These are phyloP conservation scores for Aciculosporium take DNA, from an alignment of 2,329 filamentous ascomycete genomes.

Conservation along the genomic window DNA sequence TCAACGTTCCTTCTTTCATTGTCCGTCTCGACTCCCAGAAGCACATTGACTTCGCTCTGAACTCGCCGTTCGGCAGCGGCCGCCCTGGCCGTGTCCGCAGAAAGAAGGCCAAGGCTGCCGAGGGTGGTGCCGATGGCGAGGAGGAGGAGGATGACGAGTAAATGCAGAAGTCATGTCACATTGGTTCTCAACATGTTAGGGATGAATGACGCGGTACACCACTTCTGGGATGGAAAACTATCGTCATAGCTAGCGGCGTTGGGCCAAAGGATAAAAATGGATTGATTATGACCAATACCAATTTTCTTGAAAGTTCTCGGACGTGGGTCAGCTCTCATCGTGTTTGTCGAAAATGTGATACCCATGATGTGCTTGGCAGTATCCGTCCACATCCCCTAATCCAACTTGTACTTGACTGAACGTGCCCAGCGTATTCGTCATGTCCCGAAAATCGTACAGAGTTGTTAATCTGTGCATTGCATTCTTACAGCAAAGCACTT, in stretches of 20 bases:
- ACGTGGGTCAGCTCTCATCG: background rate
- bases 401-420: too few species aligned
- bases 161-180: slow-evolving; percentile 23
- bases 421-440: too few species aligned
- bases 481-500: too few species aligned
- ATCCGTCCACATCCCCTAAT: background rate
- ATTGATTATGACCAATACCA: slow-evolving; percentile 23
- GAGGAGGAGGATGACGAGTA: slow-evolving; percentile 78
- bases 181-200: slow-evolving; percentile 17
- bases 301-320: slow-evolving; percentile 2
- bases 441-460: too few species aligned
- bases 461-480: too few species aligned
- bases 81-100: slow-evolving; percentile 94
- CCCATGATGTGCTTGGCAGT: background rate
- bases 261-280: slow-evolving; percentile 31
- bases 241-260: slow-evolving; percentile 39
- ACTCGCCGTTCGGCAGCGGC: slow-evolving; percentile 93
- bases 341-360: background rate
- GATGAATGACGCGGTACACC: slow-evolving; percentile 19
- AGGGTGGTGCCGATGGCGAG: slow-evolving; percentile 65
- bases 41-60: slow-evolving; percentile 99
- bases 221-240: slow-evolving; percentile 24
- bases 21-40: slow-evolving; percentile 99
- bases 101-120: slow-evolving; percentile 98
- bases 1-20: slow-evolving; percentile 99